These are phyloP conservation scores for Sugiyamaella chiloensis DNA, from an alignment of 805 yeast genomes.

Conservation along the genomic window DNA sequence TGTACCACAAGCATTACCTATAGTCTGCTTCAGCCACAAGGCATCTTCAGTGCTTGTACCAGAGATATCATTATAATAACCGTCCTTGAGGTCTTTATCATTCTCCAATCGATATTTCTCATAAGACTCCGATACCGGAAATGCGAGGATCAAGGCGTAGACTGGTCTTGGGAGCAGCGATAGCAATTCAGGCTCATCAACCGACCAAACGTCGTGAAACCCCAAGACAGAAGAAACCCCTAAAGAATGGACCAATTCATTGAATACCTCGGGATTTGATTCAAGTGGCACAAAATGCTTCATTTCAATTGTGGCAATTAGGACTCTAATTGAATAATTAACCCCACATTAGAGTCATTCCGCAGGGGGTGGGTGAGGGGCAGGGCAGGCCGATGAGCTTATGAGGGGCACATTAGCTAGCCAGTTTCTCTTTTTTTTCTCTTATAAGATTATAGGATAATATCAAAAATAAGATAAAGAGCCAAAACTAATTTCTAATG, in stretches of 20 bases:
- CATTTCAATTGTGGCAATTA: slow-evolving; percentile 1
- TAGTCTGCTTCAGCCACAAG: slow-evolving; percentile 81
- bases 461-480: too few species aligned
- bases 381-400: too few species aligned
- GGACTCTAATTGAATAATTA: neutral
- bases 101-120: slow-evolving; percentile 48
- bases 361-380: too few species aligned
- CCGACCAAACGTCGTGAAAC: slow-evolving; percentile 79
- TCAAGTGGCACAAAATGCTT: slow-evolving; percentile 70
- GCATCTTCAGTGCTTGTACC: slow-evolving; percentile 27
- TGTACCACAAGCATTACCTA: slow-evolving; percentile 89
- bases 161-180: slow-evolving; percentile 81
- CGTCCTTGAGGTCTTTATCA: slow-evolving; percentile 34
- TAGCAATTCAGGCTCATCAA: slow-evolving; percentile 79
- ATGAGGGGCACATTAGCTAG: too few species aligned
- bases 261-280: slow-evolving; percentile 83
- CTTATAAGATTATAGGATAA: too few species aligned
- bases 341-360: too few species aligned
- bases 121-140: slow-evolving; percentile 69
- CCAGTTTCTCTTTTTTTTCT: too few species aligned
- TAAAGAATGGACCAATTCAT: slow-evolving; percentile 58
- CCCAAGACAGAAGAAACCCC: slow-evolving; percentile 61
- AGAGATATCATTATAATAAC: slow-evolving; percentile 29
- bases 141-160: slow-evolving; percentile 69
- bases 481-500: too few species aligned